A percentile compares a stretch with the other conserved stretches of the same genome.
Conservation (phyloP, 352 stramenopile genomes). For the Globisporangium solare region DNA sequence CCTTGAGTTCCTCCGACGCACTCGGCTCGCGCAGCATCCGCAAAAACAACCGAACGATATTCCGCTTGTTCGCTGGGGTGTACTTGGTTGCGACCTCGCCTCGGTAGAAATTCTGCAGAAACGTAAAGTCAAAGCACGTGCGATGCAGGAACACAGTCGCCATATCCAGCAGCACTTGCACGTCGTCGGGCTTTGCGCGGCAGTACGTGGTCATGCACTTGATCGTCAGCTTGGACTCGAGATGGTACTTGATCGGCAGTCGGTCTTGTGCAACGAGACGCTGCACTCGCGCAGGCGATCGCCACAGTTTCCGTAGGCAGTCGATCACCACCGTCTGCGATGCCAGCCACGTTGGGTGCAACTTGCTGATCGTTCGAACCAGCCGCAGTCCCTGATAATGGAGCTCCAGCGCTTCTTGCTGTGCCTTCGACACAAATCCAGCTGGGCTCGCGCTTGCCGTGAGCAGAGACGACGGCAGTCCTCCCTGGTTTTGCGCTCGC, state of each 20-base stretch:
- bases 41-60: conserved; percentile 88
- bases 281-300: conserved; percentile 75
- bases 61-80: conserved; percentile 64
- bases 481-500: conserved; percentile 56
- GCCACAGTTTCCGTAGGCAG: conserved; percentile 94
- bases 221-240: conserved; percentile 93
- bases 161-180: conserved; percentile 96
- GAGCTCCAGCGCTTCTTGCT: conserved; percentile 90
- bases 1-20: conserved; percentile 87
- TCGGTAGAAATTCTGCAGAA: conserved; percentile 89
- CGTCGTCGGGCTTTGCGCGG: conserved; percentile 88
- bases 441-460: conserved; percentile 21
- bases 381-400: conserved; percentile 93
- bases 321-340: conserved; percentile 88
- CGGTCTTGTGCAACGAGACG: conserved; percentile 66
- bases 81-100: conserved; percentile 77
- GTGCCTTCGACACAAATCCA: conserved; percentile 63
- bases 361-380: conserved; percentile 87
- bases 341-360: conserved; percentile 88
- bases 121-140: conserved; percentile 92
- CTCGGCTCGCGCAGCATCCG: conserved; percentile 74
- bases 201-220: conserved; percentile 95
- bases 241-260: conserved; percentile 89
- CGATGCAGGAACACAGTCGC: conserved; percentile 93
- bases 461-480: conserved; percentile 33